Base-by-base conservation (phyloP, 2,329 filamentous ascomycete species). In the Paradendryphiella salina region DNA sequence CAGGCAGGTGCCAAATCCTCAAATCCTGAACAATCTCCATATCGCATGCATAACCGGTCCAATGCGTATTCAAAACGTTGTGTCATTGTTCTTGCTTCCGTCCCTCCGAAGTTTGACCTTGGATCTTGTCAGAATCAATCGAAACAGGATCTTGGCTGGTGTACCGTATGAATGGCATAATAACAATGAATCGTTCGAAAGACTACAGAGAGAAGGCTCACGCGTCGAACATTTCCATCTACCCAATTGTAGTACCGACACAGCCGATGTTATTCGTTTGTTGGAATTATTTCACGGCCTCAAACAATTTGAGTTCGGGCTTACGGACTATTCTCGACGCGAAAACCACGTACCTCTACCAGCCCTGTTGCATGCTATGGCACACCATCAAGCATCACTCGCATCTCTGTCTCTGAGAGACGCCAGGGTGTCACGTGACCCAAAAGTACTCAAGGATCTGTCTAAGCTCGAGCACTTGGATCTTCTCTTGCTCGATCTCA, bases 11-110 rank as follows among this genome's bases (percentile, higher is more conserved):
- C 14, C 36, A 8, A 15, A 32, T 23, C n/a, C 11, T 13, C 46
- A 20, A 8, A 21, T 50, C 3, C 33, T 49, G 13, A 31, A 26
- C 36, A 49, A 50, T n/a, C 32, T 53, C 5, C 32, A 13, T 1
- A 34, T 26, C 14, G 46, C 32, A 31, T 4, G 5, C 10, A 29
- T 53, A 8, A 2, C 5, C 4, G 46, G 40, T 11, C 26, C 34
- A 17, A 32, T 50, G 32, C 35, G 20, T n/a, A 29, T 53, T 13
- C n/a, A 20, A n/a, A 36, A 46, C 13, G 13, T 50, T 26, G 31
- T 50, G 14, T 26, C 50, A 10, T 31, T 53, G 3, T 45, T 50
- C 14, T 17, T 35, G 13, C 14, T 53, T 23, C 46, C 50, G 5
- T 41, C 32, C 4, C 28, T 53, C 17, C 42, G 26, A 34, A 50